Percentiles rank a stretch among this genome's conserved stretches.
These are phyloP conservation scores for Globisporangium takayamanum DNA, from an alignment of 352 stramenopile genomes.

Conservation along the genomic window DNA sequence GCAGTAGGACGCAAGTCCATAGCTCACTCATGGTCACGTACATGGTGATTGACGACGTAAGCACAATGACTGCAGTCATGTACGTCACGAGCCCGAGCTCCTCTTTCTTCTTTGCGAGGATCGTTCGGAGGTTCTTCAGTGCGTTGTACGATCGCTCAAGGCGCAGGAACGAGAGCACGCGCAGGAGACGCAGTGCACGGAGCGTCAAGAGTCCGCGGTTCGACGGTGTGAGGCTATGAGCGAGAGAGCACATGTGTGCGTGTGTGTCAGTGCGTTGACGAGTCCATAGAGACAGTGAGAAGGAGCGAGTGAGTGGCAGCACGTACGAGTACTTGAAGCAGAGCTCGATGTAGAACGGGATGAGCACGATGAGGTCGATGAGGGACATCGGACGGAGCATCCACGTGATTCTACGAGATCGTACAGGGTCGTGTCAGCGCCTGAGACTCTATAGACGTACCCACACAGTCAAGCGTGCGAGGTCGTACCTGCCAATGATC, in stretches of 20 bases:
- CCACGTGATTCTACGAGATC: conserved; percentile 48
- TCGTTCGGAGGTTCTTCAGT: conserved; percentile 68
- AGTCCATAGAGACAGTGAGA: not conserved
- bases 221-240: conserved; percentile 2
- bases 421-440: not conserved
- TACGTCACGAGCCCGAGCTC: conserved; percentile 79
- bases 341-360: conserved; percentile 84
- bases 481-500: conserved; percentile 40
- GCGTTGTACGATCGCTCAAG: conserved; percentile 74
- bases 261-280: not conserved
- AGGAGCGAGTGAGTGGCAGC: not conserved
- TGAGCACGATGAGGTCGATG: conserved; percentile 67
- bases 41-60: conserved; percentile 82
- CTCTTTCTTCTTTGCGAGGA: conserved; percentile 68
- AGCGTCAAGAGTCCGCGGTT: conserved; percentile 56
- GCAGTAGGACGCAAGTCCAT: not conserved
- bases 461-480: not conserved
- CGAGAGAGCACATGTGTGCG: not conserved
- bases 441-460: not conserved
- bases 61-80: conserved; percentile 68
- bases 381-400: conserved; percentile 75
- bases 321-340: conserved; percentile 53
- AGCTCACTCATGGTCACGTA: conserved; percentile 14
- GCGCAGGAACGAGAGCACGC: conserved; percentile 77
- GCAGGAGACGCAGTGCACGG: conserved; percentile 58